phyloP scores from a whole-genome alignment of 2,329 filamentous ascomycete species.

The Plectosphaerella cucumerina region DNA sequence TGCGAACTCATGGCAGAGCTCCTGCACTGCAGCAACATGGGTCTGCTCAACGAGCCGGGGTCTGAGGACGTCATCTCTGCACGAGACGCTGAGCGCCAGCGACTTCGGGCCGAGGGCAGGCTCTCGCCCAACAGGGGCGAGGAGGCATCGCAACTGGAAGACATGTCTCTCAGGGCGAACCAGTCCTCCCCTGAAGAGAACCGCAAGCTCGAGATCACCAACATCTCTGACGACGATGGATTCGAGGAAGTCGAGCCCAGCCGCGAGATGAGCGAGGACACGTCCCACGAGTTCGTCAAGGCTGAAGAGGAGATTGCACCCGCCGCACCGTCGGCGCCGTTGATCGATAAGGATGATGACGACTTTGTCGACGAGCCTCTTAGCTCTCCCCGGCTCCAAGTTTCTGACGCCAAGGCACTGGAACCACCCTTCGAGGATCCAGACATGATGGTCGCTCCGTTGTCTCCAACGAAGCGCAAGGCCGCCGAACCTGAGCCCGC shows the following conservation, averaged over 20 bases:
- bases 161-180: constrained; percentile 55
- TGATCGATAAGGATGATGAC: constrained; percentile 55
- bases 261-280: constrained; percentile 69
- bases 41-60: constrained; percentile 83
- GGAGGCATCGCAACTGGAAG: constrained; percentile 50
- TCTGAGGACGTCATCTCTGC: constrained; percentile 81
- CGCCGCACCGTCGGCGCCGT: constrained; percentile 19
- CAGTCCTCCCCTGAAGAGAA: constrained; percentile 53
- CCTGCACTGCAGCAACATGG: constrained; percentile 98
- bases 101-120: constrained; percentile 71
- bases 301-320: constrained; percentile 41
- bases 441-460: constrained; percentile 51
- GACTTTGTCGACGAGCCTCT: constrained; percentile 77
- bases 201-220: constrained; percentile 72
- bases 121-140: constrained; percentile 40
- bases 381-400: constrained; percentile 61
- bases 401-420: constrained; percentile 54
- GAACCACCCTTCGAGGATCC: constrained; percentile 50
- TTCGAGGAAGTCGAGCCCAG: constrained; percentile 81
- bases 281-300: constrained; percentile 65
- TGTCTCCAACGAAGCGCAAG: constrained; percentile 45
- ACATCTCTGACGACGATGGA: constrained; percentile 81
- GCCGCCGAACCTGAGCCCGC: constrained; percentile 7
- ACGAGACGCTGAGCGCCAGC: constrained; percentile 77
- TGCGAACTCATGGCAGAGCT: constrained; percentile 98